Conservation (phyloP, 75 land plant species). For the Cryptomeria japonica region DNA sequence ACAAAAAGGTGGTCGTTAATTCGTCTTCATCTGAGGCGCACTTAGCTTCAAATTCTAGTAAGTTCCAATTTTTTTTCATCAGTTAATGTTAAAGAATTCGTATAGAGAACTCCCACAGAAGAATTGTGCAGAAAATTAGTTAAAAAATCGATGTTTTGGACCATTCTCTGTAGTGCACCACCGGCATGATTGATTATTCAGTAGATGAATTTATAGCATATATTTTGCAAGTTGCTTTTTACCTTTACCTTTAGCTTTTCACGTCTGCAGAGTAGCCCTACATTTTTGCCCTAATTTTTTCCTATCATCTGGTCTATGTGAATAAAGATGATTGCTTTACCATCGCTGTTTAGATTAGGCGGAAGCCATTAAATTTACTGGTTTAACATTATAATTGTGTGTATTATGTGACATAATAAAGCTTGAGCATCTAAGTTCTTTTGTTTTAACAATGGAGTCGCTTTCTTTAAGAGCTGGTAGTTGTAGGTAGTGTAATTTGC, state of each 20-base stretch:
- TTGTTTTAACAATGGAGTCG: too few species aligned
- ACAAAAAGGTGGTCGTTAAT: neutral
- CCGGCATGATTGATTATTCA: too few species aligned
- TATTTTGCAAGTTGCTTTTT: neutral
- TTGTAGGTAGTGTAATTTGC: neutral
- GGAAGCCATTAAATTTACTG: too few species aligned
- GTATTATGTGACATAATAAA: too few species aligned
- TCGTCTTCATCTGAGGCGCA: neutral
- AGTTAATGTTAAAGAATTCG: too few species aligned
- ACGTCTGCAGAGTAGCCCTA: neutral
- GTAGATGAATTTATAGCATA: too few species aligned
- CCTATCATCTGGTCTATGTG: too few species aligned
- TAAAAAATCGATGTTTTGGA: neutral
- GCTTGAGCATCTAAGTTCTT: neutral
- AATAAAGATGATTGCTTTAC: neutral
- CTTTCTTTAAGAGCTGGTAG: neutral
- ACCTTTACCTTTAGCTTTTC: neutral
- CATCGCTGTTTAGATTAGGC: too few species aligned
- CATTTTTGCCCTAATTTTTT: too few species aligned
- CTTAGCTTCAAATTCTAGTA: neutral
- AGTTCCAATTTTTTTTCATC: neutral
- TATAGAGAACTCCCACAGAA: neutral
- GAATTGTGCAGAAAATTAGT: neutral
- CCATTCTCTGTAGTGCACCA: too few species aligned
- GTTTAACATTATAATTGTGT: too few species aligned